Evolutionary conservation across 2,329 filamentous ascomycete genomes (phyloP), one percentile per base, ranked within the genome.

Genomic region (Phialophora chinensis): DNA sequence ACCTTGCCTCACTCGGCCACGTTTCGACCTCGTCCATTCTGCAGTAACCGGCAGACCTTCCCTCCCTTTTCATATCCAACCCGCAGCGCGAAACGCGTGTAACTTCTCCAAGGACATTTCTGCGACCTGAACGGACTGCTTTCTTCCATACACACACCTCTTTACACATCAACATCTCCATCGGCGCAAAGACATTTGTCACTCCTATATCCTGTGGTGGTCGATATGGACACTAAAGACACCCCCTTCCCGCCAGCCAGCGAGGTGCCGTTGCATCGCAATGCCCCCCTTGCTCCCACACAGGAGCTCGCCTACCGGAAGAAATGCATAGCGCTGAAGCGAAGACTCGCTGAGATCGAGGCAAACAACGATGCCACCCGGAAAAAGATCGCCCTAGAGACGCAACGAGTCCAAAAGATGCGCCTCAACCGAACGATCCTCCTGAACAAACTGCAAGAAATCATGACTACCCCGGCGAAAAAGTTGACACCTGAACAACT

Each of bases 231-330:
- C 27, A 57, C 67, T 29, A 71, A 72, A 66, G 66, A 69, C 20
- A 61, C 67, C n/a, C 60, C 66, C n/a, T 71, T 73, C 29, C 62
- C 70, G 35, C 69, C 71, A n/a, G 60, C 66, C n/a, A 55, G 52
- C 33, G 70, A 72, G 6, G 60, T 68, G 6, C 67, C 66, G 50
- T 62, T 71, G 5, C 72, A 72, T 50, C 67, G 67, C 25, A 73
- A 70, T 72, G 70, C 76, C 66, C 77, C 83, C 12, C 85, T 89
- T 64, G 92, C 94, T 23, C 94, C 95, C 17, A 96, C 93, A 17
- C 93, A 98, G 69, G 94, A 99, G 80, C 90, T 94, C 77, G 93
- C 94, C 59, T 99, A 98, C 80, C 93, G 95, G 74, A 88, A 92
- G 71, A 98, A 99, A 87, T 98, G 94, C 79, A 92, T 97, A 76